A percentile compares a stretch with the other conserved stretches of the same genome.
These are phyloP conservation scores for Bruguiera parviflora DNA, from an alignment of 345 rosid genomes.

Conservation along the genomic window DNA sequence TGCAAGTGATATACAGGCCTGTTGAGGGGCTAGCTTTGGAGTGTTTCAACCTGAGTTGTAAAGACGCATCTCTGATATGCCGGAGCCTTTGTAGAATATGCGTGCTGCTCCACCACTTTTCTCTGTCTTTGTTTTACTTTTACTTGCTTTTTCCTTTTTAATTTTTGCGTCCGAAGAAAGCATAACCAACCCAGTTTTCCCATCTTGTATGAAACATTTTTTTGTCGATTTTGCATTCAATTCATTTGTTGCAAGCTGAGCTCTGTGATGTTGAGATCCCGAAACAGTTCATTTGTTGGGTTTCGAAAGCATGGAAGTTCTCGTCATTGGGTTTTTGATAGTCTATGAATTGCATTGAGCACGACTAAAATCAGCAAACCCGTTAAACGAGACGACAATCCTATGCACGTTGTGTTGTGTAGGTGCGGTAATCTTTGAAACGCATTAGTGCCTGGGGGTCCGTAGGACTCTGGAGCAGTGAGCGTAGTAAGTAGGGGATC, in stretches of 20 bases:
- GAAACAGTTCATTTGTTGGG: not conserved
- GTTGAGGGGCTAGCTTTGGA: slow-evolving; percentile 3
- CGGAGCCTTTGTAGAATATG: slow-evolving; percentile 1
- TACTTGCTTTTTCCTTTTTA: not conserved
- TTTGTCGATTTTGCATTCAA: slow-evolving; percentile 15
- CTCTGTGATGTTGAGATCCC: not conserved
- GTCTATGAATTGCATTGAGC: not conserved
- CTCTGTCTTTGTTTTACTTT: slow-evolving; percentile 20
- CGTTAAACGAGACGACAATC: too few relatives aligned
- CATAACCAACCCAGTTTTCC: not conserved
- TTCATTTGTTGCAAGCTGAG: slow-evolving; percentile 25
- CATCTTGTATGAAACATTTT: slow-evolving; percentile 14
- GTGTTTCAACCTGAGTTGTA: too few relatives aligned
- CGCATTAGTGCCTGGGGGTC: too few relatives aligned
- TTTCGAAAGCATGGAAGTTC: not conserved
- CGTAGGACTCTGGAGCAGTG: too few relatives aligned
- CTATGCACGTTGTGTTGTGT: too few relatives aligned
- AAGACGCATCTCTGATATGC: too few relatives aligned
- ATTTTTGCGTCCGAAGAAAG: not conserved
- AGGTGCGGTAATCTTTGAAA: too few relatives aligned
- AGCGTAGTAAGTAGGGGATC: too few relatives aligned
- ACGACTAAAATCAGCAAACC: not conserved
- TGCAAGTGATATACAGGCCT: not conserved
- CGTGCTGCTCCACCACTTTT: not conserved
- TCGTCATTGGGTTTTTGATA: not conserved